Evolutionary conservation across 129 eudicot genomes (phyloP), one percentile per base, ranked within the genome.

Genomic region (Kitagawia praeruptora): DNA sequence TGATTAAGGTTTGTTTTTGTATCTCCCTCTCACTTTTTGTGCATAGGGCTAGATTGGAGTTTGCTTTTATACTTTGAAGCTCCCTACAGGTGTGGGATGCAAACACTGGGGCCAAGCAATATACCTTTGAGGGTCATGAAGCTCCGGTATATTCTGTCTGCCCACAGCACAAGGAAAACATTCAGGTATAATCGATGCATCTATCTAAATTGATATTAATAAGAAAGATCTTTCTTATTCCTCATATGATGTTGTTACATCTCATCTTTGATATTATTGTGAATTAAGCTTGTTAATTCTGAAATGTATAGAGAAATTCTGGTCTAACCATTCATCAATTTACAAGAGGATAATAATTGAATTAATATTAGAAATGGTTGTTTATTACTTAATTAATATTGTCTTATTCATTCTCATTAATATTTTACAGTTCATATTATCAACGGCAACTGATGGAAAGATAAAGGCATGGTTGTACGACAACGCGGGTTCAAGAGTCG

Each of bases 131-230:
- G 82, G 98, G 98, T 78, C 98, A 93, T 73, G 97, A 91, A 78
- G 91, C 97, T 74, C 93, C 98, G 66, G 96, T 91, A 11, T 91
- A 87, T 78, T 93, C 97, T 74, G 89, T 93, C 44, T 91, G 96
- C 80, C 96, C 98, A 39, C 97, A 93, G 85, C 80, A 81, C 72
- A 91, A 89, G 82, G 97, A 92, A 80, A 88, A 81, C 73, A 84
- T 92, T 80, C 96, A 88, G 93, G 96, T 90, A 77, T 75, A 16
- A 76, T 49, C 70, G 31, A 4, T 56, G 73, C 73, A 13, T 67
- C 41, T 67, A 31, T 64, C 40, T n/a, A 64, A 28, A 75, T 77
- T 45, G 69, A 54, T 70, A 67, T 18, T 11, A 9, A 73, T 73
- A 73, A 73, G 77, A 44, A 21, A 13, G 15, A 11, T 67, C 5